Conservation (phyloP, 2,329 filamentous ascomycete genomes). For the Trichoderma sp. region DNA sequence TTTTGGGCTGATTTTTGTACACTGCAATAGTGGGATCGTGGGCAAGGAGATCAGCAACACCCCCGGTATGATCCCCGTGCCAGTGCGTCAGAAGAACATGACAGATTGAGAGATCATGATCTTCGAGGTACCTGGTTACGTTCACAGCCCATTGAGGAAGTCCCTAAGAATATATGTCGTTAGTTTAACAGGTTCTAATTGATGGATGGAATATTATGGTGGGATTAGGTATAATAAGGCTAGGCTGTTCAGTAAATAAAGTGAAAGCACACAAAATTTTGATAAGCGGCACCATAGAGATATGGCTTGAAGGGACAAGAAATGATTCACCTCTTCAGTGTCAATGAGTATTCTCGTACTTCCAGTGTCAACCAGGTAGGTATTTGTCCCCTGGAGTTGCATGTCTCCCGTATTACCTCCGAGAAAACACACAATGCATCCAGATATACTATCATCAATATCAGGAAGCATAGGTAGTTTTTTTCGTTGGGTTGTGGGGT, state of each 20-base stretch:
- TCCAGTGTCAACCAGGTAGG: constrained; percentile 15
- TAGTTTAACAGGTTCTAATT: background rate
- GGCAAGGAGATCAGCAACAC: constrained; percentile 55
- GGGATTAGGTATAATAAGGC: accelerated
- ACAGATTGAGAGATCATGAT: constrained; percentile 29
- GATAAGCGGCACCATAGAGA: background rate
- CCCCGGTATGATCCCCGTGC: constrained; percentile 69
- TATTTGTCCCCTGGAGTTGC: constrained; percentile 18
- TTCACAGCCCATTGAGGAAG: background rate
- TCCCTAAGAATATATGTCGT: background rate
- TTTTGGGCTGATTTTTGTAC: background rate
- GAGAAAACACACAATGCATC: background rate
- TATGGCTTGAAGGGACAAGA: background rate
- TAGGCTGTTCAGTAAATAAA: background rate
- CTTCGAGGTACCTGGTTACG: background rate
- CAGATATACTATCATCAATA: background rate
- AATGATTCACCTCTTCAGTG: background rate
- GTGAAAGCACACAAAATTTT: background rate
- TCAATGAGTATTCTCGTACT: constrained; percentile 6
- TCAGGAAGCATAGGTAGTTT: background rate
- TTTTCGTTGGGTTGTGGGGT: background rate
- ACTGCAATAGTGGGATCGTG: constrained; percentile 22
- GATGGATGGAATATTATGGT: background rate
- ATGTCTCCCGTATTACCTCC: background rate
- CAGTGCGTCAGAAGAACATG: constrained; percentile 66